Conservation (phyloP, 2,329 filamentous ascomycete species). For the Kalmusia sp. region DNA sequence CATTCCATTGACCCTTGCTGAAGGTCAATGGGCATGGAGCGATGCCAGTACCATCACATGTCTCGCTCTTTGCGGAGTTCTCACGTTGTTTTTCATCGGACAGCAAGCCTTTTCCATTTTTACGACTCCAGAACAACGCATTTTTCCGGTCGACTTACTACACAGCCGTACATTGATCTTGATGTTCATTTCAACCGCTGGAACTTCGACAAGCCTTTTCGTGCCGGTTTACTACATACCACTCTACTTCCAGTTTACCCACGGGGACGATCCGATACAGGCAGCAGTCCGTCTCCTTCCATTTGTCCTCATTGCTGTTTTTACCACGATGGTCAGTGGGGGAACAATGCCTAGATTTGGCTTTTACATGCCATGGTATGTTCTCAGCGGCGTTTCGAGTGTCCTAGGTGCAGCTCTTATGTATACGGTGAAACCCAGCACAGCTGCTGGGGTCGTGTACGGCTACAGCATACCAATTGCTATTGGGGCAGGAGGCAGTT, state of each 20-base stretch:
- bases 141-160: slow-evolving; percentile 60
- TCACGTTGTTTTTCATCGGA: too few species aligned
- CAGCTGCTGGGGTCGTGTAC: too few species aligned
- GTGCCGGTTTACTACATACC: slow-evolving; percentile 32
- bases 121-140: slow-evolving; percentile 45
- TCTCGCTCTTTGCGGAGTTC: too few species aligned
- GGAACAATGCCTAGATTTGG: slow-evolving; percentile 22
- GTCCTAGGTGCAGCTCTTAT: too few species aligned
- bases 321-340: slow-evolving; percentile 24
- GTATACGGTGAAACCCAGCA: too few species aligned
- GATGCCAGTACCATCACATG: too few species aligned
- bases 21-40: slow-evolving; percentile 38
- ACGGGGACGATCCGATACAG: slow-evolving; percentile 24
- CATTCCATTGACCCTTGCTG: slow-evolving; percentile 54
- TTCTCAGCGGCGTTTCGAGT: slow-evolving; percentile 13
- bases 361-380: slow-evolving; percentile 31
- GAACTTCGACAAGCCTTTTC: neutral
- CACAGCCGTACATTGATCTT: neutral
- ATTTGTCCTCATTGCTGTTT: slow-evolving; percentile 24
- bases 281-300: slow-evolving; percentile 34
- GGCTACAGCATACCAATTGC: too few species aligned
- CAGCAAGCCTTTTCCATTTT: too few species aligned
- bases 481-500: too few species aligned
- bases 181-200: neutral
- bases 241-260: slow-evolving; percentile 35